A percentile compares a stretch with the other conserved stretches of the same genome.
Evolutionary conservation across 2,329 filamentous ascomycete species (phyloP).

Genomic region (Sporothrix euskadiensis): DNA sequence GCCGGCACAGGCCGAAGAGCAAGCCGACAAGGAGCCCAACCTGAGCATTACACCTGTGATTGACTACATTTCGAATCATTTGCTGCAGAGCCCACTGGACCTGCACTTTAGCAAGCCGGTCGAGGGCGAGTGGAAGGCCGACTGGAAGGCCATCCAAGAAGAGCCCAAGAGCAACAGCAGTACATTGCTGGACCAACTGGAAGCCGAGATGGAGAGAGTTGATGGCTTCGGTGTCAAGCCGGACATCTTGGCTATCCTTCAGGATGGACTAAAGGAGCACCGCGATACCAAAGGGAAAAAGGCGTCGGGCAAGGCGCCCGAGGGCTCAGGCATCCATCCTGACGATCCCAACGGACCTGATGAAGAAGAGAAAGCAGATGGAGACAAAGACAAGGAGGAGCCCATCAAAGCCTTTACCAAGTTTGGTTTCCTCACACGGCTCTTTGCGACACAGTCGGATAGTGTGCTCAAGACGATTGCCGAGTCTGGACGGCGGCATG

Average conservation of each 20-base stretch:
- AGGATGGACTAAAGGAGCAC: conserved; percentile 1
- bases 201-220: conserved; percentile 29
- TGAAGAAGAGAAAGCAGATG: conserved; percentile 34
- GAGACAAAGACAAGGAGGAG: conserved; percentile 31
- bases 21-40: conserved; percentile 73
- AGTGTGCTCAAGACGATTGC: conserved; percentile 67
- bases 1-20: conserved; percentile 68
- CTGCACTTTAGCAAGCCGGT: conserved; percentile 58
- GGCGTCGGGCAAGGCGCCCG: not conserved
- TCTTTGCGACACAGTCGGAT: conserved; percentile 59
- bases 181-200: conserved; percentile 44
- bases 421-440: conserved; percentile 63
- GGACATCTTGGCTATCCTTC: conserved; percentile 26
- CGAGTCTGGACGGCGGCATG: conserved; percentile 66
- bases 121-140: conserved; percentile 53
- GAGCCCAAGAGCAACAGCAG: not conserved
- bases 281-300: not conserved
- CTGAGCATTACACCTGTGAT: conserved; percentile 73
- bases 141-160: conserved; percentile 46
- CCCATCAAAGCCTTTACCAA: conserved; percentile 55
- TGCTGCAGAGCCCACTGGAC: conserved; percentile 65
- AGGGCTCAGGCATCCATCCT: conserved; percentile 31
- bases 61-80: conserved; percentile 72
- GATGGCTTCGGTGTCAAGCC: conserved; percentile 21
- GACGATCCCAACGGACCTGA: conserved; percentile 26